Conservation (phyloP, 2,329 filamentous ascomycete genomes). For the Parastagonospora avenae region DNA sequence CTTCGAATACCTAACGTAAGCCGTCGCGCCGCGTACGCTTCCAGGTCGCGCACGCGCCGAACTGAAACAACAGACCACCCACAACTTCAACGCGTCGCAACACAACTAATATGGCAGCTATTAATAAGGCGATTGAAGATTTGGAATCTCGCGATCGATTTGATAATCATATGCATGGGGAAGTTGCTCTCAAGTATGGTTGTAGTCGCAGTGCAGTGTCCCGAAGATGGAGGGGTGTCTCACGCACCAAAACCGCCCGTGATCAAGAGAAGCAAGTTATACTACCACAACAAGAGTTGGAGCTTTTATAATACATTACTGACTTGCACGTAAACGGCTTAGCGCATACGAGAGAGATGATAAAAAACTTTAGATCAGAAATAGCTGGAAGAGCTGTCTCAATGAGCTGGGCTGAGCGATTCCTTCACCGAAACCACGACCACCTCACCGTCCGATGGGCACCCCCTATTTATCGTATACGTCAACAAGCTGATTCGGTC, state of each 20-base stretch:
- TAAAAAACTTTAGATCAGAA: conserved; percentile 16
- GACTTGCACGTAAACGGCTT: conserved; percentile 10
- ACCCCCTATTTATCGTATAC: conserved; percentile 15
- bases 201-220: too few relatives aligned
- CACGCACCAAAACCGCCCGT: neutral
- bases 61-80: neutral
- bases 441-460: conserved; percentile 16
- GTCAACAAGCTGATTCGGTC: conserved; percentile 22
- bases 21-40: neutral
- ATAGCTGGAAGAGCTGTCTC: conserved; percentile 9
- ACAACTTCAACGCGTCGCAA: conserved; percentile 4
- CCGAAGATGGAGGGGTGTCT: neutral
- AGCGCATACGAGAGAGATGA: conserved; percentile 19
- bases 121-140: conserved; percentile 8
- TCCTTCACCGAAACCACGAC: conserved; percentile 9
- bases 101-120: conserved; percentile 12
- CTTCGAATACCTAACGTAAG: neutral
- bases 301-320: conserved; percentile 25
- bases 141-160: conserved; percentile 7
- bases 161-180: conserved; percentile 5
- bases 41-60: neutral
- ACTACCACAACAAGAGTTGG: conserved; percentile 8
- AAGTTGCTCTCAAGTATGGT: conserved; percentile 6
- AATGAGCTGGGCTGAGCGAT: conserved; percentile 20
- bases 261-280: neutral